Evolutionary conservation across 2,329 filamentous ascomycete species (phyloP), one percentile per base, ranked within the genome.

Genomic region (Didymella segeticola): DNA sequence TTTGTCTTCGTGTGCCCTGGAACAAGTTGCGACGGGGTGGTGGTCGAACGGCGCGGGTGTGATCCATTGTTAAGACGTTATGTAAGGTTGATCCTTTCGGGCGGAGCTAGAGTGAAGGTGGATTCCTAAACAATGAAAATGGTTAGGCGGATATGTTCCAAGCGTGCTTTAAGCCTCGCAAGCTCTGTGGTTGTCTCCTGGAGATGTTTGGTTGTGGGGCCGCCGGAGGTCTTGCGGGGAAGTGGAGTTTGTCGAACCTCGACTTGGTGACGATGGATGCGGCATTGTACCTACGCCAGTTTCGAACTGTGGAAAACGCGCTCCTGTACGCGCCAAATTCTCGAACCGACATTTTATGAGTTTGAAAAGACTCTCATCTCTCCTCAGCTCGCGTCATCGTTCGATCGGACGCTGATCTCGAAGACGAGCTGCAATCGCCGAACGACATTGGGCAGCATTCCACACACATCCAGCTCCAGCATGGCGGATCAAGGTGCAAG

Each of bases 21-120:
- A 73, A 70, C 38, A 73, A 59, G 46, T 68, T 68, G 55, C 67
- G 71, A 49, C 70, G 70, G 36, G 63, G 57, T 6, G 64, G 66
- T 29, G 67, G 66, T 23, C 69, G 68, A 30, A 66, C 55, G 10
- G 70, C 63, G 43, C 69, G 66, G 19, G 50, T 50, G 15, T 49
- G 34, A 31, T 60, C 55, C 57, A 62, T 57, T 43, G 15, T 30
- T n/a, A 37, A 20, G n/a, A 6, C 1, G 4, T 11, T 20, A 11
- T 19, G 22, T 11, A 20, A 20, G 8, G n/a, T 20, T 11, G 2
- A 31, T 11, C 22, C 7, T 25, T 12, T 27, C 20, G 3, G 14
- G 1, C 14, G 23, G 12, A 11, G 8, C 1, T 41, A 10, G 20
- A 20, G 31, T 36, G 5, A 19, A 33, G 7, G 31, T 33, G n/a